Base-by-base conservation (phyloP, 2,329 filamentous ascomycete genomes). In the Sporothrix pallida region DNA sequence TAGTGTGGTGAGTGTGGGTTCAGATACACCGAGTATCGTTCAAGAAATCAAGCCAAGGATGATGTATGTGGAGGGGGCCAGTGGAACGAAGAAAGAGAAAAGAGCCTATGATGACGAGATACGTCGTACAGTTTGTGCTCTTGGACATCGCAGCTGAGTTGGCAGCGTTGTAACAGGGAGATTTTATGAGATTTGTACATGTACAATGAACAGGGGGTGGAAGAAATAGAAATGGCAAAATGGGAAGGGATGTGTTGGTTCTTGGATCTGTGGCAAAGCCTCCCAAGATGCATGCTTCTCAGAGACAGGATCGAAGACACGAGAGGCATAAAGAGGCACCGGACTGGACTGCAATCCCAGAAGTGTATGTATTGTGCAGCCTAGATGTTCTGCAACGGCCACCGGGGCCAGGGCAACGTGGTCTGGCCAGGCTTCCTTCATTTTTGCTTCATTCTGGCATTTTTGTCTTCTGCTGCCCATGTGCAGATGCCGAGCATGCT, bases 31-130 rank as follows among this genome's bases (percentile, higher is more conserved):
- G 72, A 74, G 23, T 42, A 17, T 69, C 37, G 37, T 70, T 70
- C 31, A 42, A 70, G 31, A 48, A 37, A 46, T 44, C 13, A 52
- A 52, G 15, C 31, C 56, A 70, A 44, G 68, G 68, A 60, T 15
- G 17, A 50, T 13, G 48, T 26, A 26, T 26, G 50, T 31, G 50
- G 50, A 56, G 44, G 54, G 15, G 37, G 37, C 62, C 23, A 50
- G 17, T 50, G 63, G 20, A 65, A 20, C 17, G 72, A 62, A 50
- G 52, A n/a, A 6, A 54, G 46, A 54, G 26, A 17, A 26, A 58
- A 69, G 31, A 71, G 58, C 62, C 62, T 37, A 26, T 48, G 44
- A 63, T 74, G 73, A 74, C 69, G 69, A 72, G 73, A 74, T 74
- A 48, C 62, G 42, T 6, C 31, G 31, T 37, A 37, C 31, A 37